Conservation (phyloP, 2,329 filamentous ascomycete genomes). For the Paraconiothyrium brasiliense region DNA sequence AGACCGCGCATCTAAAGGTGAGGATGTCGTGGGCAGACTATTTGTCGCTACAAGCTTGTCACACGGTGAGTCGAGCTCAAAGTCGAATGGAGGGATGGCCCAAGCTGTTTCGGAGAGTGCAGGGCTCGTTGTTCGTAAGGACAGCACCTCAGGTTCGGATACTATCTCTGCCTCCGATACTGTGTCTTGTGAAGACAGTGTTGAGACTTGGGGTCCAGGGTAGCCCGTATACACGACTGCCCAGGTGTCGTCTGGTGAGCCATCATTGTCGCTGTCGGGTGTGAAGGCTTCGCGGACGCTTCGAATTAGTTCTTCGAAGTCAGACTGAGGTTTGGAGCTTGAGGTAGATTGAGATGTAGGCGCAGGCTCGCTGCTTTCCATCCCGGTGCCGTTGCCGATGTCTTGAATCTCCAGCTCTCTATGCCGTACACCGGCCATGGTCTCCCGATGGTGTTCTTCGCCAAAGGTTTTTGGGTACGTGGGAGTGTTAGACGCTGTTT, state of each 20-base stretch:
- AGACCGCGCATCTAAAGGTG: not conserved
- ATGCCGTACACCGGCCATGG: no score
- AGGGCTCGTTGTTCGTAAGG: not conserved
- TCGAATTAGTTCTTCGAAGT: not conserved
- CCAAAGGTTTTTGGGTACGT: not conserved
- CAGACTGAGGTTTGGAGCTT: not conserved
- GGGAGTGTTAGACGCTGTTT: not conserved
- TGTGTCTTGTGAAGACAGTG: not conserved
- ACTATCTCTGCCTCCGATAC: not conserved
- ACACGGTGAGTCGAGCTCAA: not conserved
- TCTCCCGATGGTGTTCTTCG: not conserved
- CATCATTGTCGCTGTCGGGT: not conserved
- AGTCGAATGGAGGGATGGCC: not conserved
- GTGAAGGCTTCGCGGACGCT: not conserved
- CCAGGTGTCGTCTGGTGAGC: constrained; percentile 17
- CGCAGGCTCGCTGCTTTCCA: not conserved
- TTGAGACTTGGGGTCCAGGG: not conserved
- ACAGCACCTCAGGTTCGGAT: not conserved
- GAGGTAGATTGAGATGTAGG: not conserved
- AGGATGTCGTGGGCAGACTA: not conserved
- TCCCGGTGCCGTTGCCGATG: not conserved
- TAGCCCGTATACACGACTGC: constrained; percentile 5
- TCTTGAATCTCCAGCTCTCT: not conserved
- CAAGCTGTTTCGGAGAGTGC: not conserved
- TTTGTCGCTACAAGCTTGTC: not conserved